Conservation (phyloP, 2,329 filamentous ascomycete species). For the Colletotrichum chlorophyti region DNA sequence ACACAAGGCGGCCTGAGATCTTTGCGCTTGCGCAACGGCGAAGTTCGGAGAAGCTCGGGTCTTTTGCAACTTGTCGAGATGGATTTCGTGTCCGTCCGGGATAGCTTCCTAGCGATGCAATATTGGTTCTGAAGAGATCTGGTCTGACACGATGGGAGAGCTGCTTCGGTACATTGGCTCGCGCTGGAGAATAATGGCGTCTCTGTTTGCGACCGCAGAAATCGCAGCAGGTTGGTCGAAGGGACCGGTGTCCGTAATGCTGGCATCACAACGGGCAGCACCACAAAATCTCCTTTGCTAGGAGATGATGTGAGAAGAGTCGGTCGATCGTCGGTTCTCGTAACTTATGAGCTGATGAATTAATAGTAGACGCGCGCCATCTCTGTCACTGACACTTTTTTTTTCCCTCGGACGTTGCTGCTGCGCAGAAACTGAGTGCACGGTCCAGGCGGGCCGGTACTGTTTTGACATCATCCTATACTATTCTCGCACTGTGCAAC, state of each 20-base stretch:
- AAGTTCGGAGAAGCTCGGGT: conserved; percentile 36
- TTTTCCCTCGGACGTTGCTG: conserved; percentile 5
- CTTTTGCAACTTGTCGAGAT: conserved; percentile 27
- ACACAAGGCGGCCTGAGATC: background rate
- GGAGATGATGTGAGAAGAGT: background rate
- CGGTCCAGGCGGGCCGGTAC: conserved; percentile 11
- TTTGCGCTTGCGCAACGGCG: conserved; percentile 32
- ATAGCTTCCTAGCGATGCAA: conserved; percentile 8
- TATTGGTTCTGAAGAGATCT: conserved; percentile 1
- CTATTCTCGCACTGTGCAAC: conserved; percentile 4
- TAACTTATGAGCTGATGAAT: background rate
- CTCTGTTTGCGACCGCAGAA: conserved; percentile 75
- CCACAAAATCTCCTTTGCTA: background rate
- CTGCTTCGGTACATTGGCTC: conserved; percentile 36
- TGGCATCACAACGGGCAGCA: conserved; percentile 42
- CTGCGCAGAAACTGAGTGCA: conserved; percentile 18
- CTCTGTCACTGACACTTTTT: conserved; percentile 16
- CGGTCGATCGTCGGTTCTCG: background rate
- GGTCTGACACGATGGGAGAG: background rate
- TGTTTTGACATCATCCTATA: conserved; percentile 12
- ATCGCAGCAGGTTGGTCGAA: conserved; percentile 69
- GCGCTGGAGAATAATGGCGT: conserved; percentile 57
- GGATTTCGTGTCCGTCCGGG: conserved; percentile 32
- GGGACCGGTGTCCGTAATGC: conserved; percentile 53
- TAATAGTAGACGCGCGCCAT: background rate